A percentile compares a stretch with the other conserved stretches of the same genome.
These are phyloP conservation scores for Vanrija sp. DNA, from an alignment of 1,284 basidiomycete genomes.

Conservation along the genomic window DNA sequence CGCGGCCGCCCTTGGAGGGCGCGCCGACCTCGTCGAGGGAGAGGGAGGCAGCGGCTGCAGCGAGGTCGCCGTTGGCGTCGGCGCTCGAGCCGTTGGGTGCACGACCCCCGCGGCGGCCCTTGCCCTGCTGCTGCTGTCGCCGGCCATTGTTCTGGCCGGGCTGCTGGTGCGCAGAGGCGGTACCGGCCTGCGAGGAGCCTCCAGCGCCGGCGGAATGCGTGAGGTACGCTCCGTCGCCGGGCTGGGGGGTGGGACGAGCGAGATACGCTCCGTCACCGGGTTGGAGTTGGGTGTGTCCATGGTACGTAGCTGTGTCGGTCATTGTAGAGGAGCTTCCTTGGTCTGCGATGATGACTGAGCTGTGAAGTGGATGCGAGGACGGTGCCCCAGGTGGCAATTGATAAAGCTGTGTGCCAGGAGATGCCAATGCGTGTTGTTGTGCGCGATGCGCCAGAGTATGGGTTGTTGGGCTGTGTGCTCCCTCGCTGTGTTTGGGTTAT, in stretches of 20 bases:
- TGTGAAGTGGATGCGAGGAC: too few relatives aligned
- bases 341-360: too few relatives aligned
- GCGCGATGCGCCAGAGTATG: too few relatives aligned
- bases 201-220: not conserved
- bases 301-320: not conserved
- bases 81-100: not conserved
- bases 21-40: not conserved
- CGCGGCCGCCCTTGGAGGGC: not conserved
- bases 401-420: too few relatives aligned
- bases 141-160: not conserved
- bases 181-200: conserved; percentile 1
- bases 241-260: conserved; percentile 10
- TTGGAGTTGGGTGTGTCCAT: conserved; percentile 1
- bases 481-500: too few relatives aligned
- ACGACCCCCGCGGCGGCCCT: not conserved
- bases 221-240: conserved; percentile 20
- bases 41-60: not conserved
- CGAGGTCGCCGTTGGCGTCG: not conserved
- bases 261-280: conserved; percentile 23
- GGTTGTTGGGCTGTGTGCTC: too few relatives aligned
- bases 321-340: not conserved
- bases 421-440: too few relatives aligned
- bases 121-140: too few relatives aligned
- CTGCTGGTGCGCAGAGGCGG: not conserved
- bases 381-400: too few relatives aligned